These are phyloP conservation scores for Vitis hybrid DNA, from an alignment of 177 flowering plant genomes.

Conservation along the genomic window DNA sequence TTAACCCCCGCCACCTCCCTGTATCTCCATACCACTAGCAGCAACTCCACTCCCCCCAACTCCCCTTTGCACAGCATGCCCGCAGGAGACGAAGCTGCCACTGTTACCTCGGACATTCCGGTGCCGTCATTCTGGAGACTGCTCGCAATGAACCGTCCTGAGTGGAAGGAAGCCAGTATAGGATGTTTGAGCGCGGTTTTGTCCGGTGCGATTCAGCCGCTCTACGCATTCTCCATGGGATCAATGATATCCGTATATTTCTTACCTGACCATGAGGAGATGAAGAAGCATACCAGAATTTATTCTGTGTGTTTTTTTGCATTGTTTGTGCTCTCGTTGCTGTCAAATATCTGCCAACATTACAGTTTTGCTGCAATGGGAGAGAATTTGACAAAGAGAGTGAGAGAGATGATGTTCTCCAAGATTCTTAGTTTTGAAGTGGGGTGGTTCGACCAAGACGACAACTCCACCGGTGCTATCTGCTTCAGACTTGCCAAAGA, in stretches of 20 bases:
- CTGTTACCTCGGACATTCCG: slow-evolving; percentile 16
- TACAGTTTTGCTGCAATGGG: slow-evolving; percentile 86
- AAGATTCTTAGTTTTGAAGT: slow-evolving; percentile 85
- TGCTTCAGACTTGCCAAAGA: slow-evolving; percentile 85
- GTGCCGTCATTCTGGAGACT: slow-evolving; percentile 68
- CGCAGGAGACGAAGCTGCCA: neutral
- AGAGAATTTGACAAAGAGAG: slow-evolving; percentile 73
- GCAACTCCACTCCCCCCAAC: slow-evolving; percentile 29
- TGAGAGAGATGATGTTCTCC: slow-evolving; percentile 76
- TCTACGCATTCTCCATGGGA: slow-evolving; percentile 67
- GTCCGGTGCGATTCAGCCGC: slow-evolving; percentile 76
- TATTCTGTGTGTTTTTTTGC: slow-evolving; percentile 47
- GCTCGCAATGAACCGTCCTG: slow-evolving; percentile 60
- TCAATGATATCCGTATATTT: slow-evolving; percentile 76
- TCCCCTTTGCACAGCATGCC: neutral
- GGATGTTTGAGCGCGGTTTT: slow-evolving; percentile 60
- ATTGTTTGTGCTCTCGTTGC: slow-evolving; percentile 52
- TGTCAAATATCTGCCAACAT: slow-evolving; percentile 61
- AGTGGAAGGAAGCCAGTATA: slow-evolving; percentile 68
- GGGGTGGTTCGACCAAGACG: slow-evolving; percentile 86
- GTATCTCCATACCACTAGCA: slow-evolving; percentile 35
- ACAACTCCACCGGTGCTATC: slow-evolving; percentile 75
- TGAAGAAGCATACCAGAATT: slow-evolving; percentile 50
- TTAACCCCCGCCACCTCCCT: neutral
- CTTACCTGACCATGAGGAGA: slow-evolving; percentile 48